Base-by-base conservation (phyloP, 192 early-diverging fungal genomes). In the Backusella australiensis region DNA sequence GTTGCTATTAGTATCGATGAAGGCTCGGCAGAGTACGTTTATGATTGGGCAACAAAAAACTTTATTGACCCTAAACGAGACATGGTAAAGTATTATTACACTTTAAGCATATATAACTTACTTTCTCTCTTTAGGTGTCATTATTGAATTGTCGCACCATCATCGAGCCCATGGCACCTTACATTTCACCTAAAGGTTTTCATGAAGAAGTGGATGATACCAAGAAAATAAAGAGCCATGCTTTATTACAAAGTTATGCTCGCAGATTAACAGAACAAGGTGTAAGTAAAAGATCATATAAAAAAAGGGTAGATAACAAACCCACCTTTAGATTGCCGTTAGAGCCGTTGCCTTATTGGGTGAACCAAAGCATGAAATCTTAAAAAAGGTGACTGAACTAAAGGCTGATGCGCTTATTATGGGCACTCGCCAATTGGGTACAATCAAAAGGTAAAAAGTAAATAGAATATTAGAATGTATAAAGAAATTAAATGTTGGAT, bases 341-440 rank as follows among this genome's bases (percentile, higher is more conserved):
- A 69, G 82, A 74, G 87, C 89, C n/a, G 75, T 90, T 74, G 83
- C 90, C 9, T 85, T 88, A 73, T 44, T 81, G 15, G 91, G 91
- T 34, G 91, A 92, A 73, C 77, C 91, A 14, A 76, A 88, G 7
- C 80, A 85, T 23, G 91, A 93, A 73, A 75, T 93, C 49, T 77
- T 87, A 21, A 78, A 82, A 68, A 93, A 93, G 71, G 79, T 83
- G 17, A 71, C 52, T 15, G 86, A 90, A 52, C 15, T 91, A 15
- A 75, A 83, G 3, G 86, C 90, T 11, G 85, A 88, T 78, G 75
- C 85, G 35, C 71, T 93, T 26, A 76, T 93, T 35, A 76, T 93
- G 72, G 91, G 91, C n/a, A 84, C 82, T 52, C 84, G 91, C 15
- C 89, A 90, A 26, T 67, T 91, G 46, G 85, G 89, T 3, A 70